Evolutionary conservation across 306 rosid genomes (phyloP).

Genomic region (Ochetophila trinervis): DNA sequence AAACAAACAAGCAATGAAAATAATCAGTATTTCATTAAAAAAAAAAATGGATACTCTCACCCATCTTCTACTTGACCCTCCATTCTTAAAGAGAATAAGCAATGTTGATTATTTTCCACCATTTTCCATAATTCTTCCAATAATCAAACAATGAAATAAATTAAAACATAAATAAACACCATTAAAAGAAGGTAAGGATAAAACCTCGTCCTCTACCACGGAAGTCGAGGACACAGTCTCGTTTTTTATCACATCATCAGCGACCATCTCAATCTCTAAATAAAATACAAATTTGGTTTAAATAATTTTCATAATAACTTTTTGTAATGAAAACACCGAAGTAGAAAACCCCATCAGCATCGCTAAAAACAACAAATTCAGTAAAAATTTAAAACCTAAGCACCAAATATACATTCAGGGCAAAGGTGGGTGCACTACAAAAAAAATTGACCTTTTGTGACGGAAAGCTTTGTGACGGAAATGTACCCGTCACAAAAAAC

Average conservation of each 20-base stretch:
- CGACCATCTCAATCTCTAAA: constrained; percentile 58
- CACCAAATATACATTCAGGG: too few species aligned
- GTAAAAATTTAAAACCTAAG: too few species aligned
- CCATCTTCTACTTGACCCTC: too few species aligned
- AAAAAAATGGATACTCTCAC: too few species aligned
- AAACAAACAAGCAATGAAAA: too few species aligned
- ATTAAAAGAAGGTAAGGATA: background rate
- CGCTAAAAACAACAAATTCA: too few species aligned
- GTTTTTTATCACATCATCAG: constrained; percentile 28
- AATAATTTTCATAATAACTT: background rate
- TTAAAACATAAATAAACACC: background rate
- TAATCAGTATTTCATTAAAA: too few species aligned
- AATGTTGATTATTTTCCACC: background rate
- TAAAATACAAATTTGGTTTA: background rate
- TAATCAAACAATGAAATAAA: background rate
- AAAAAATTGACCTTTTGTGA: too few species aligned
- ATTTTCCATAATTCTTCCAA: background rate
- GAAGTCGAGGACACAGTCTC: constrained; percentile 78
- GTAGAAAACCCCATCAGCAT: too few species aligned
- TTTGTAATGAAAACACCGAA: background rate
- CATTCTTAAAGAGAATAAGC: background rate
- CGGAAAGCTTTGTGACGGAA: too few species aligned
- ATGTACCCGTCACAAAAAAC: too few species aligned
- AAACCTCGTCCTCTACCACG: constrained; percentile 80
- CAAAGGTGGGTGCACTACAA: too few species aligned